Conservation (phyloP, 208 protist genomes). For the Leishmania braziliensis region DNA sequence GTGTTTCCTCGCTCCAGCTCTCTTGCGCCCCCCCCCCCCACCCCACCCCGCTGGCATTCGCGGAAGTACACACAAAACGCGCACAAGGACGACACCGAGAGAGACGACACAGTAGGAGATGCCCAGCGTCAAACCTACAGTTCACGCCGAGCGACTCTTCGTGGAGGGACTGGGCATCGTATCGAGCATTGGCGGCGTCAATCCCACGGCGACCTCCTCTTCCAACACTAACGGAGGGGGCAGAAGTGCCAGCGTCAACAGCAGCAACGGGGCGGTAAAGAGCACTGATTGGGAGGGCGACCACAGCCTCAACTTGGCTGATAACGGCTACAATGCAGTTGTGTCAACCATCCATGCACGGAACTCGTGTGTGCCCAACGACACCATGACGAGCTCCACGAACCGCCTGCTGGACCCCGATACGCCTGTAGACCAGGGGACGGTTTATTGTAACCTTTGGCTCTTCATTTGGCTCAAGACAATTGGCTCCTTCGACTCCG, state of each 20-base stretch:
- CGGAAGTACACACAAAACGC: not conserved
- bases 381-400: not conserved
- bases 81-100: not conserved
- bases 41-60: not conserved
- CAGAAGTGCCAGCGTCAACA: not conserved
- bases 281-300: not conserved
- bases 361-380: not conserved
- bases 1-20: not conserved
- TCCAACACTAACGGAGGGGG: not conserved
- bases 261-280: not conserved
- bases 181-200: not conserved
- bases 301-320: not conserved
- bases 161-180: not conserved
- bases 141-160: conserved; percentile 11
- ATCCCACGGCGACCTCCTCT: not conserved
- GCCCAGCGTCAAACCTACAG: conserved; percentile 13
- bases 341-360: not conserved
- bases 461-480: conserved; percentile 86
- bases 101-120: not conserved
- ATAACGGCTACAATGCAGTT: not conserved
- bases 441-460: conserved; percentile 64
- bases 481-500: conserved; percentile 88
- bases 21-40: not conserved
- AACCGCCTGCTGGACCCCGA: conserved; percentile 6
- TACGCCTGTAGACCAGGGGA: conserved; percentile 17